These are phyloP conservation scores for Phanerochaete sordida DNA, from an alignment of 768 basidiomycete species.

Conservation along the genomic window DNA sequence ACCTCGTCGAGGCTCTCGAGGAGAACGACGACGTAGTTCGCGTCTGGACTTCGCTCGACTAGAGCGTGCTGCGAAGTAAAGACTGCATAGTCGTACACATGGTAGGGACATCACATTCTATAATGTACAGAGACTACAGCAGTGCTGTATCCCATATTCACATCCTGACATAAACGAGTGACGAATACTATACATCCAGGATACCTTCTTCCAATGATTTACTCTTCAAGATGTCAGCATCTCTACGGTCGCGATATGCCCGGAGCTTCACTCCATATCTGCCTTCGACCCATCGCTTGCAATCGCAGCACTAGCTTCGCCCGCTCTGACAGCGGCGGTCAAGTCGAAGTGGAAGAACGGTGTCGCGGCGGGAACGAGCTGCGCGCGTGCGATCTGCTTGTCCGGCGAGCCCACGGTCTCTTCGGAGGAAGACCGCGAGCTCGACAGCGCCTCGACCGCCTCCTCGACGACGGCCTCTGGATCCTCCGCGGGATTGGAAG, in stretches of 20 bases:
- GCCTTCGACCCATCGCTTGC: too few relatives aligned
- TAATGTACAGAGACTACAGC: too few relatives aligned
- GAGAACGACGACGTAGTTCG: constrained; percentile 54
- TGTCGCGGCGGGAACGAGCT: constrained; percentile 47
- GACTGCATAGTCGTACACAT: too few relatives aligned
- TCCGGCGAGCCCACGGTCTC: constrained; percentile 5
- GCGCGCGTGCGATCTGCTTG: constrained; percentile 1
- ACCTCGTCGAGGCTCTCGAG: constrained; percentile 50
- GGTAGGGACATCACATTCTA: too few relatives aligned
- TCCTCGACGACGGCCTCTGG: constrained; percentile 1
- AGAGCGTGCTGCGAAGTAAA: too few relatives aligned
- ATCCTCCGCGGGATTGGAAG: constrained; percentile 7
- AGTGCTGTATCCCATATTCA: too few relatives aligned
- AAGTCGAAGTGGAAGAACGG: constrained; percentile 82
- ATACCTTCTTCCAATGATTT: too few relatives aligned
- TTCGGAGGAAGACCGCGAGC: constrained; percentile 9
- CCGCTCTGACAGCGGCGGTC: constrained; percentile 25
- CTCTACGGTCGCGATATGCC: too few relatives aligned
- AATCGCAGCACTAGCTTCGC: constrained; percentile 22
- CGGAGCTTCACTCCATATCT: too few relatives aligned
- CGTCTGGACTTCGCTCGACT: constrained; percentile 54
- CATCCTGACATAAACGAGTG: too few relatives aligned
- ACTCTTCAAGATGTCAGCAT: too few relatives aligned
- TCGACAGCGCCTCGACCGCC: not conserved
- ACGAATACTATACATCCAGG: too few relatives aligned